These are phyloP conservation scores for Pythium brachiatum DNA, from an alignment of 352 stramenopile species.

Conservation along the genomic window DNA sequence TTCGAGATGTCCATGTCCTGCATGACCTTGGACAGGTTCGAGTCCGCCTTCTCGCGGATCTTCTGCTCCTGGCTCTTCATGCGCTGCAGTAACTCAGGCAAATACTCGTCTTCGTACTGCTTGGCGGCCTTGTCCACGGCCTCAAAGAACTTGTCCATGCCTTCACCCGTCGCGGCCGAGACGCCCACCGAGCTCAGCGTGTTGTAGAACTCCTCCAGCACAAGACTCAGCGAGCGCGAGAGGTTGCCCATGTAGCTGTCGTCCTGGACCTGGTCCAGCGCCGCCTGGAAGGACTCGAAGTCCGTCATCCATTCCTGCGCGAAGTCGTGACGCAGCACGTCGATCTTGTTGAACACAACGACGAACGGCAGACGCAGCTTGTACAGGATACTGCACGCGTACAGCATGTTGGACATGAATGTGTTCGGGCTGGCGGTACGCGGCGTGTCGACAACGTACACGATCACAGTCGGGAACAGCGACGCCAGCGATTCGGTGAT, in stretches of 20 bases:
- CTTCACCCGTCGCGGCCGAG: constrained; percentile 94
- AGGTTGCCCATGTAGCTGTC: constrained; percentile 92
- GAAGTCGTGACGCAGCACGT: constrained; percentile 94
- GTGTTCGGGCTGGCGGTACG: constrained; percentile 95
- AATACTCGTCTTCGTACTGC: constrained; percentile 88
- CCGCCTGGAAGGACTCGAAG: constrained; percentile 98
- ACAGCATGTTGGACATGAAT: constrained; percentile 99
- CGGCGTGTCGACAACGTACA: constrained; percentile 98
- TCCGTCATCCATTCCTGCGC: constrained; percentile 98
- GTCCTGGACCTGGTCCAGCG: constrained; percentile 89
- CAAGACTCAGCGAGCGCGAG: constrained; percentile 88
- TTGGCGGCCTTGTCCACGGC: constrained; percentile 84
- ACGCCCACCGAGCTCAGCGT: constrained; percentile 93
- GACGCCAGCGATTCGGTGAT: constrained; percentile 97
- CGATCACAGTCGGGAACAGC: constrained; percentile 96
- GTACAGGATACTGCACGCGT: constrained; percentile 99
- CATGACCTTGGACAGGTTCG: constrained; percentile 68
- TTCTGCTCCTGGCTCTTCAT: constrained; percentile 61
- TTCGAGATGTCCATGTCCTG: constrained; percentile 78
- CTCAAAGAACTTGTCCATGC: constrained; percentile 94
- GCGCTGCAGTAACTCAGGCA: constrained; percentile 67
- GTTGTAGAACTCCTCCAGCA: constrained; percentile 93
- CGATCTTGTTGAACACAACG: constrained; percentile 98
- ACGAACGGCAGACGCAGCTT: constrained; percentile 97
- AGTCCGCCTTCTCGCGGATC: constrained; percentile 41